Conservation (phyloP, 2,329 filamentous ascomycete species). For the Dothidotthia symphoricarpi region DNA sequence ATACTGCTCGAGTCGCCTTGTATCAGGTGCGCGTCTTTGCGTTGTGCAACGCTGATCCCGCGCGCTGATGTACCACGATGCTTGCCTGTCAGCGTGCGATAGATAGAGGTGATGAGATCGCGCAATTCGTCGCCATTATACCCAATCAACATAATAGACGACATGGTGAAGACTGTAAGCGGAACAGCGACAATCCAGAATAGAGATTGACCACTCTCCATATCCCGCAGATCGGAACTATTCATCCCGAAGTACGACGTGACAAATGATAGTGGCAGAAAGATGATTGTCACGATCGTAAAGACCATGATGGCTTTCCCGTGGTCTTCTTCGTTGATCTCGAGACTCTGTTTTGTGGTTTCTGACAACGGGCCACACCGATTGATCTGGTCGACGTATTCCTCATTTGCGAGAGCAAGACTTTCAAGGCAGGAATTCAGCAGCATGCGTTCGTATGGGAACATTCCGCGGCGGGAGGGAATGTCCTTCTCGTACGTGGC, state of each 20-base stretch:
- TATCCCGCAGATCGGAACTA: constrained; percentile 43
- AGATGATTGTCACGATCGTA: constrained; percentile 47
- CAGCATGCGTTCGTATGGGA: constrained; percentile 22
- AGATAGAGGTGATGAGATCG: constrained; percentile 9
- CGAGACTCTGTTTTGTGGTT: constrained; percentile 34
- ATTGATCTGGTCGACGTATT: constrained; percentile 24
- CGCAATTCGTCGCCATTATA: constrained; percentile 33
- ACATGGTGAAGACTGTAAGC: constrained; percentile 28
- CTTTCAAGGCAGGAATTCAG: constrained; percentile 23
- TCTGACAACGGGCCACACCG: constrained; percentile 33
- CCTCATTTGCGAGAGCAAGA: constrained; percentile 20
- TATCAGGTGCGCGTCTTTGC: constrained; percentile 17
- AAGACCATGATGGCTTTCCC: constrained; percentile 48
- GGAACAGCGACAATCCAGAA: constrained; percentile 43
- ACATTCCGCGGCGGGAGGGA: constrained; percentile 21
- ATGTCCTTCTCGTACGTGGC: constrained; percentile 20
- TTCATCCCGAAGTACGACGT: constrained; percentile 47
- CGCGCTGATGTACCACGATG: constrained; percentile 11
- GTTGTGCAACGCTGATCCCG: constrained; percentile 27
- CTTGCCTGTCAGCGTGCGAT: constrained; percentile 20
- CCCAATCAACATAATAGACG: constrained; percentile 24
- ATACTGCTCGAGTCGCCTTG: constrained; percentile 8
- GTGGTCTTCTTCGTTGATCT: constrained; percentile 41
- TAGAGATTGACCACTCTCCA: constrained; percentile 39
- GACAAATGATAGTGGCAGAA: constrained; percentile 47